A percentile compares a stretch with the other conserved stretches of the same genome.
These are phyloP conservation scores for Syncephalastrum racemosum DNA, from an alignment of 371 early-diverging fungal genomes.

Conservation along the genomic window DNA sequence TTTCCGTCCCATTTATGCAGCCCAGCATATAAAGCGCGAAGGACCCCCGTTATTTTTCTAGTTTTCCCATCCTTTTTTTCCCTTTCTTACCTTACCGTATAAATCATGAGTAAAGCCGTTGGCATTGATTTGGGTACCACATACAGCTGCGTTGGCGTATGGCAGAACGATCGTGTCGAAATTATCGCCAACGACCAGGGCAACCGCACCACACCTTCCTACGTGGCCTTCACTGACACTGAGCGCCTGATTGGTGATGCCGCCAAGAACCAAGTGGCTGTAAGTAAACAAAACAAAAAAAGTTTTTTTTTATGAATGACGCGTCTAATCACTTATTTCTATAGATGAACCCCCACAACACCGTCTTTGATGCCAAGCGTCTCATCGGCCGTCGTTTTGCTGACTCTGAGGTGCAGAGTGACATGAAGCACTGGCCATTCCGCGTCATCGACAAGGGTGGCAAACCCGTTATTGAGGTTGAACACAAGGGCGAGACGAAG, in stretches of 20 bases:
- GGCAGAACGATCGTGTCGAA: slow-evolving; percentile 56
- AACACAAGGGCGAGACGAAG: slow-evolving; percentile 59
- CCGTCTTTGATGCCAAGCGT: slow-evolving; percentile 90
- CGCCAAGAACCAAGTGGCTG: slow-evolving; percentile 86
- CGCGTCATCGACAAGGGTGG: slow-evolving; percentile 82
- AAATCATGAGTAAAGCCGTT: slow-evolving; percentile 48
- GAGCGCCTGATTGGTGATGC: slow-evolving; percentile 95
- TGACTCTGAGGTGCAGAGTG: slow-evolving; percentile 77
- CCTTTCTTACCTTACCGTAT: slow-evolving; percentile 1
- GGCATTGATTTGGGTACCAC: slow-evolving; percentile 57
- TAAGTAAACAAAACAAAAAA: slow-evolving; percentile 8
- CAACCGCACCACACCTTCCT: slow-evolving; percentile 97
- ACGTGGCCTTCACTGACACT: slow-evolving; percentile 87
- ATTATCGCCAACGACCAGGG: slow-evolving; percentile 96
- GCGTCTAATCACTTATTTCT: neutral
- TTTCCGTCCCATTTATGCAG: slow-evolving; percentile 9
- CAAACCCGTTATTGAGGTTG: slow-evolving; percentile 88
- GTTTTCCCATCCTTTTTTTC: slow-evolving; percentile 13
- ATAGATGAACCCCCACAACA: slow-evolving; percentile 78
- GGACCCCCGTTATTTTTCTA: slow-evolving; percentile 4
- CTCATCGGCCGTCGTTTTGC: slow-evolving; percentile 89
- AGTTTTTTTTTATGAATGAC: neutral
- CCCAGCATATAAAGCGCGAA: slow-evolving; percentile 2
- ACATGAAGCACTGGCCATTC: slow-evolving; percentile 85
- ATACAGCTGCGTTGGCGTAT: slow-evolving; percentile 80